Percentiles rank a stretch among this genome's conserved stretches.
Evolutionary conservation across 805 yeast genomes (phyloP).

Genomic region (Sungouiella blattae): DNA sequence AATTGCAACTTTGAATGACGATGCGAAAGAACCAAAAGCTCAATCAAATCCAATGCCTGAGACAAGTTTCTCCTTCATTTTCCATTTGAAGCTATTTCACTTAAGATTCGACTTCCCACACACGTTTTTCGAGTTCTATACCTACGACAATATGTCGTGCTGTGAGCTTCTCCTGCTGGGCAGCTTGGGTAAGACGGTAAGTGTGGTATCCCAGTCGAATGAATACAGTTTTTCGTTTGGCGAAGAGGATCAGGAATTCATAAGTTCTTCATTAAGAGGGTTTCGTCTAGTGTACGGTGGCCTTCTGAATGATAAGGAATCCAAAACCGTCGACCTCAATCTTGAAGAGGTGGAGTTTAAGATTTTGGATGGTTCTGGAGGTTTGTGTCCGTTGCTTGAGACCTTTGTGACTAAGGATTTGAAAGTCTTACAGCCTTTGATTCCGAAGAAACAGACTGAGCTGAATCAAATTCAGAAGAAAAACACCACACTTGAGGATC

Average conservation of each 20-base stretch:
- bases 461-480: too few relatives aligned
- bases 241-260: neutral
- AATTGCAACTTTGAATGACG: neutral
- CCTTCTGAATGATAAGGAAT: too few relatives aligned
- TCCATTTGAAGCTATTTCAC: conserved; percentile 8
- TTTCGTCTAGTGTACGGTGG: neutral
- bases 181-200: neutral
- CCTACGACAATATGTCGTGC: conserved; percentile 1
- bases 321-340: conserved; percentile 1
- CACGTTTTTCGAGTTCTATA: conserved; percentile 7
- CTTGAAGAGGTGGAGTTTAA: conserved; percentile 5
- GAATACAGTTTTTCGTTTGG: conserved; percentile 3
- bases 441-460: too few relatives aligned
- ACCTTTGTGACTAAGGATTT: neutral
- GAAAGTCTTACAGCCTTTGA: too few relatives aligned
- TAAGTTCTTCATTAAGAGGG: conserved; percentile 1
- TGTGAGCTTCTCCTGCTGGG: neutral
- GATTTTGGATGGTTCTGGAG: conserved; percentile 2
- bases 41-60: too few relatives aligned
- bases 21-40: neutral
- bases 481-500: neutral
- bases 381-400: neutral
- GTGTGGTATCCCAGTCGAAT: conserved; percentile 6
- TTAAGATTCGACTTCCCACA: conserved; percentile 1
- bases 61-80: conserved; percentile 1